Evolutionary conservation across 805 yeast genomes (phyloP).

Genomic region (Myxozyma geophila): DNA sequence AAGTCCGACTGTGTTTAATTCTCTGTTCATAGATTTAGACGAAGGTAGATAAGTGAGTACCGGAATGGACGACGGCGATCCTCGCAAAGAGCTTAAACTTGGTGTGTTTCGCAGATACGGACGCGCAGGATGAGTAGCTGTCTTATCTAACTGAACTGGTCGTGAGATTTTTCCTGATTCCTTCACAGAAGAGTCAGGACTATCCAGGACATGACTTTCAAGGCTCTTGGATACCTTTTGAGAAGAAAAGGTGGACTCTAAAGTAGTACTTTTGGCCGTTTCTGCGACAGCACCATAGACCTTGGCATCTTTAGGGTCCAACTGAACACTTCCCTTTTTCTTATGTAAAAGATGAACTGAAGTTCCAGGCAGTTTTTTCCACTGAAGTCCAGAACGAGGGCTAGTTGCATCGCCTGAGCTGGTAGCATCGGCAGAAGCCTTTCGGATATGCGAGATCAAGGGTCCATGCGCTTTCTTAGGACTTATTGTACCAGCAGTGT

Average conservation of each 20-base stretch:
- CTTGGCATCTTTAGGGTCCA: background rate
- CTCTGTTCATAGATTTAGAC: slow-evolving; percentile 6
- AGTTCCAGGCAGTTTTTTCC: background rate
- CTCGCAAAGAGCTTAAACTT: slow-evolving; percentile 7
- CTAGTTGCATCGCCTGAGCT: background rate
- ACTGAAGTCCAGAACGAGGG: background rate
- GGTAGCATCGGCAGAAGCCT: background rate
- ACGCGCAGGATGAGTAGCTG: background rate
- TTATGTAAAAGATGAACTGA: background rate
- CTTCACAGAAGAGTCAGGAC: background rate
- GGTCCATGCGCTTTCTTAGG: background rate
- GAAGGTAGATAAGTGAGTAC: slow-evolving; percentile 4
- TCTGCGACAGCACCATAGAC: background rate
- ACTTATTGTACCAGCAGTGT: too few relatives aligned
- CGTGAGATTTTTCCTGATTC: background rate
- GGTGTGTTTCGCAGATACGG: slow-evolving; percentile 11
- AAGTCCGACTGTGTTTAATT: background rate
- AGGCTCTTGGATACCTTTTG: background rate
- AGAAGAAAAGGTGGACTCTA: background rate
- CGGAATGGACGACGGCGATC: slow-evolving; percentile 12
- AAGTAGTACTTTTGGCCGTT: background rate
- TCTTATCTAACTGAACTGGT: background rate
- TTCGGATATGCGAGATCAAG: background rate
- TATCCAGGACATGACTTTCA: background rate
- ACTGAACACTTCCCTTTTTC: background rate